These are phyloP conservation scores for Diplodia mutila DNA, from an alignment of 2,329 filamentous ascomycete genomes.

Conservation along the genomic window DNA sequence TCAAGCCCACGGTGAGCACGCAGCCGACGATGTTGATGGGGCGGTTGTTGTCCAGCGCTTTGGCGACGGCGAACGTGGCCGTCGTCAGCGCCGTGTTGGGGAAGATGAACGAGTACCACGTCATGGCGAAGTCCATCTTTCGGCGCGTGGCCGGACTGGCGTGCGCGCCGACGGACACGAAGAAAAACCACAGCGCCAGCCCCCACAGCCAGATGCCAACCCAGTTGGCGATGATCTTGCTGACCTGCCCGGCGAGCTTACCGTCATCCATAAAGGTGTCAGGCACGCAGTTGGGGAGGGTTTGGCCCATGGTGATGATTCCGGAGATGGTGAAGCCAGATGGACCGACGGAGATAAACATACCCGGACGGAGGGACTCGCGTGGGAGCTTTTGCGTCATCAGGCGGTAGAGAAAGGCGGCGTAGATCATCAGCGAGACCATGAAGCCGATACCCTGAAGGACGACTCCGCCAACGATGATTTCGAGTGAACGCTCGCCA, in stretches of 20 bases:
- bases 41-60: constrained; percentile 43
- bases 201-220: constrained; percentile 80
- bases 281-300: constrained; percentile 54
- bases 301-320: constrained; percentile 61
- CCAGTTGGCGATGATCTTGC: constrained; percentile 62
- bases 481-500: constrained; percentile 51
- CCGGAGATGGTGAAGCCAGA: constrained; percentile 69
- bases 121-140: constrained; percentile 77
- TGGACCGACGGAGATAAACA: constrained; percentile 84
- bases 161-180: constrained; percentile 76
- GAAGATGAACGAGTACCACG: constrained; percentile 83
- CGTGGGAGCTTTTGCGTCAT: constrained; percentile 86
- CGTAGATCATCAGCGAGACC: constrained; percentile 76
- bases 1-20: constrained; percentile 66
- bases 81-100: constrained; percentile 76
- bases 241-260: constrained; percentile 58
- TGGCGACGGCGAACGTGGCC: constrained; percentile 72
- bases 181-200: constrained; percentile 81
- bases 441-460: constrained; percentile 68
- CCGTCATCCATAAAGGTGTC: constrained; percentile 62
- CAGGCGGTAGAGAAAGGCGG: constrained; percentile 80
- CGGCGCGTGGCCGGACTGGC: constrained; percentile 66
- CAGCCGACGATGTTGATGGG: constrained; percentile 70
- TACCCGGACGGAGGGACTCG: constrained; percentile 75
- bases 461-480: constrained; percentile 63